A percentile compares a stretch with the other conserved stretches of the same genome.
phyloP scores from a whole-genome alignment of 1,139 yeast species.

The Suhomyces atakaporum region DNA sequence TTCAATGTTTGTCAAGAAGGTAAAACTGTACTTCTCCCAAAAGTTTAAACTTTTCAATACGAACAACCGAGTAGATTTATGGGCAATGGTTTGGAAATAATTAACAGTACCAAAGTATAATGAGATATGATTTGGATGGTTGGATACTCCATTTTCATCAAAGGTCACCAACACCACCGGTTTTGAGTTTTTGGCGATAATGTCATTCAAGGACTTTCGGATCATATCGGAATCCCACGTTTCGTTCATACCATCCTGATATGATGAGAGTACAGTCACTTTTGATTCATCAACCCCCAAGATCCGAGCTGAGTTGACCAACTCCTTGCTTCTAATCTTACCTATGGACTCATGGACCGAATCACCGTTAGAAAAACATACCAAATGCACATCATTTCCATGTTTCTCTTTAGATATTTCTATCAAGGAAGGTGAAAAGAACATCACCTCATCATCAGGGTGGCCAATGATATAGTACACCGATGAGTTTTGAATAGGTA shows the following conservation, averaged over 20 bases:
- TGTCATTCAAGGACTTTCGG: constrained; percentile 25
- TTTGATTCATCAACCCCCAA: constrained; percentile 53
- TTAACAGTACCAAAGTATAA: constrained; percentile 55
- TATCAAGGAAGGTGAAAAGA: constrained; percentile 79
- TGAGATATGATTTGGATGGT: constrained; percentile 83
- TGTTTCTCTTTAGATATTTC: constrained; percentile 52
- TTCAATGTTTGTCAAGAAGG: constrained; percentile 50
- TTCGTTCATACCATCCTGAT: constrained; percentile 72
- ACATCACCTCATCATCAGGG: constrained; percentile 99
- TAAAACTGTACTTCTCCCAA: constrained; percentile 53
- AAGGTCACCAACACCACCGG: constrained; percentile 66
- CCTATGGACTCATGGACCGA: constrained; percentile 70
- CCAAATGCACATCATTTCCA: constrained; percentile 53
- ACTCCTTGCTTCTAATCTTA: constrained; percentile 56
- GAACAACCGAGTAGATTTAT: constrained; percentile 25
- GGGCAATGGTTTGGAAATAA: constrained; percentile 21
- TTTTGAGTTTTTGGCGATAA: constrained; percentile 22
- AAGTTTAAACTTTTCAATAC: constrained; percentile 49
- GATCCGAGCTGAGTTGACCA: constrained; percentile 55
- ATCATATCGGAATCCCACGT: constrained; percentile 61
- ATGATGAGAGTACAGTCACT: constrained; percentile 50
- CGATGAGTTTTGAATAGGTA: constrained; percentile 36
- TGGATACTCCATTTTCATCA: constrained; percentile 80
- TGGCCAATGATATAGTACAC: constrained; percentile 75
- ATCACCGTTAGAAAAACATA: constrained; percentile 81